Evolutionary conservation across 2,329 filamentous ascomycete genomes (phyloP).

Genomic region (Alternaria solani): DNA sequence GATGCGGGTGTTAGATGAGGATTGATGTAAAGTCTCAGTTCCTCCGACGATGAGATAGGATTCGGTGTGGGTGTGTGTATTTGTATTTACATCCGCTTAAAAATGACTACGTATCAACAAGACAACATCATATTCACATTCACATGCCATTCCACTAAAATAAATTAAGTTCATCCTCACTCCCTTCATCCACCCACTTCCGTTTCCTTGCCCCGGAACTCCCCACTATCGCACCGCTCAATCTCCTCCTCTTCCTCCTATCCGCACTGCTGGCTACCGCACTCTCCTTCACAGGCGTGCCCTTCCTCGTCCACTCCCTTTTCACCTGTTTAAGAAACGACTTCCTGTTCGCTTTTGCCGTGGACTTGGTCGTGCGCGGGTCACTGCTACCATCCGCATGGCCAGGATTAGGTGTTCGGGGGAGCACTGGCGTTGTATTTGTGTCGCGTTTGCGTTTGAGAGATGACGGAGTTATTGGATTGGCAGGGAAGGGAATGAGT

Average conservation of each 20-base stretch:
- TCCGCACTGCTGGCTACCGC: background rate
- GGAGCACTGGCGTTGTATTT: conserved; percentile 14
- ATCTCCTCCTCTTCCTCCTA: conserved; percentile 5
- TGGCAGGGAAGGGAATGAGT: background rate
- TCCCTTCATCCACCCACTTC: conserved; percentile 8
- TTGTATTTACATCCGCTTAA: background rate
- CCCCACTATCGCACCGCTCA: background rate
- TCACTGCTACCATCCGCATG: background rate
- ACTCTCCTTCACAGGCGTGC: conserved; percentile 12
- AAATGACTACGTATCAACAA: background rate
- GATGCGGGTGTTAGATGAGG: background rate
- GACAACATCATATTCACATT: too few relatives aligned
- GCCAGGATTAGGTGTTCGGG: conserved; percentile 26
- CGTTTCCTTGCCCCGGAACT: conserved; percentile 3
- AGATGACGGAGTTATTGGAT: conserved; percentile 9
- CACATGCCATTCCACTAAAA: background rate
- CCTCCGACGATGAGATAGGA: too few relatives aligned
- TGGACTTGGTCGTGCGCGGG: conserved; percentile 9
- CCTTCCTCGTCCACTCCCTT: conserved; percentile 32
- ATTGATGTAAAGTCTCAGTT: background rate
- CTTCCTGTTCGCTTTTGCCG: conserved; percentile 19
- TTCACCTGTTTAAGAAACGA: conserved; percentile 32
- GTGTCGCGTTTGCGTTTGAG: conserved; percentile 36
- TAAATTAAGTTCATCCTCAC: conserved; percentile 40
- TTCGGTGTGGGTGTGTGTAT: background rate